Conservation (phyloP, 192 early-diverging fungal species). For the Linderina pennispora region DNA sequence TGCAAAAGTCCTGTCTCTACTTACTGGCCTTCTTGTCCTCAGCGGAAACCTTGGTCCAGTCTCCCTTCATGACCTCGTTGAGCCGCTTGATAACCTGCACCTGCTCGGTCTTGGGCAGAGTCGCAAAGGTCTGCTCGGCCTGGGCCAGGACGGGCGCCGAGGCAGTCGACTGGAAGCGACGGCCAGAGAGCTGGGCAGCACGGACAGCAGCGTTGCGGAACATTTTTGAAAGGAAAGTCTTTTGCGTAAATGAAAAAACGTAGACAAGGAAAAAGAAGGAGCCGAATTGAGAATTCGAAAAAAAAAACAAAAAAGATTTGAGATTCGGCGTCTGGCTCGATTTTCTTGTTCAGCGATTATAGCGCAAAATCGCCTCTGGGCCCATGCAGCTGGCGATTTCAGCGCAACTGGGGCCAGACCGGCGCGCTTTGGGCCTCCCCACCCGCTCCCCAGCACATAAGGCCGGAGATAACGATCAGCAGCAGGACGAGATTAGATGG, state of each 20-base stretch:
- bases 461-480: no score
- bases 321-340: no score
- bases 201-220: conserved; percentile 56
- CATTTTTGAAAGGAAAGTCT: conserved; percentile 23
- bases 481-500: no score
- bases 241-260: neutral
- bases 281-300: neutral
- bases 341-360: no score
- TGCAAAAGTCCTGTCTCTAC: conserved; percentile 18
- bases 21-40: conserved; percentile 90
- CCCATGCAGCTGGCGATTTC: no score
- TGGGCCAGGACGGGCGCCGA: conserved; percentile 31
- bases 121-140: conserved; percentile 53
- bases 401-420: no score
- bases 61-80: conserved; percentile 81
- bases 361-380: no score
- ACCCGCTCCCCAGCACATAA: no score
- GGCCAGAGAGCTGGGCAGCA: conserved; percentile 51
- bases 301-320: no score
- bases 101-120: conserved; percentile 76
- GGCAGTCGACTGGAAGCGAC: conserved; percentile 51
- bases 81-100: conserved; percentile 72
- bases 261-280: conserved; percentile 4
- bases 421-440: no score
- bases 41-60: conserved; percentile 89